Evolutionary conservation across 2,329 filamentous ascomycete species (phyloP).

Genomic region (Aspergillus alliaceus): DNA sequence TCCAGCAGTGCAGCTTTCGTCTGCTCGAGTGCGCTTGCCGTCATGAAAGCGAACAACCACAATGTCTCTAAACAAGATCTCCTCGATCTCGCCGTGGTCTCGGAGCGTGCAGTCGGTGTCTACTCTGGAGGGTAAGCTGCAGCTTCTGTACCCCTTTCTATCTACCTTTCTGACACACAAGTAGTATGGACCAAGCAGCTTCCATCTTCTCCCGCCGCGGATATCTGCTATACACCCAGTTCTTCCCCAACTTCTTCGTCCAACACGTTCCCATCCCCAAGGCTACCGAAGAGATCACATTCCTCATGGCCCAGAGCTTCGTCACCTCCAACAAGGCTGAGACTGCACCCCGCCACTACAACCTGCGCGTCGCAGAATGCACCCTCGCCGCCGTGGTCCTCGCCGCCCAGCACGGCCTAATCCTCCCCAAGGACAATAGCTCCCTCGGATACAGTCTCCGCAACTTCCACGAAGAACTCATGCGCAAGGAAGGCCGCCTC

Average conservation of each 20-base stretch:
- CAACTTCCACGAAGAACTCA: conserved; percentile 84
- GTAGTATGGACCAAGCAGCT: conserved; percentile 92
- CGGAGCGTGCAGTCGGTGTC: conserved; percentile 89
- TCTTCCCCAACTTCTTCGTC: conserved; percentile 75
- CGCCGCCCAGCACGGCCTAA: conserved; percentile 59
- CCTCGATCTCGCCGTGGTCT: conserved; percentile 89
- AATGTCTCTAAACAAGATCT: conserved; percentile 86
- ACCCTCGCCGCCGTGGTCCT: conserved; percentile 76
- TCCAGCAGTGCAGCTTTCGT: conserved; percentile 94
- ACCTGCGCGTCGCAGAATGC: conserved; percentile 93
- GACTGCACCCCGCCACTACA: conserved; percentile 92
- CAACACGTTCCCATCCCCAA: conserved; percentile 78
- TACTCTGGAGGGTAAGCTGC: conserved; percentile 81
- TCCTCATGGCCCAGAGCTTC: conserved; percentile 92
- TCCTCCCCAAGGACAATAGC: conserved; percentile 73
- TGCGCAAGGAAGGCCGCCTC: conserved; percentile 52
- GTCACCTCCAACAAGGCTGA: conserved; percentile 93
- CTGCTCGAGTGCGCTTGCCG: conserved; percentile 82
- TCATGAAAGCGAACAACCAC: conserved; percentile 82
- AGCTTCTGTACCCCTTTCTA: background rate
- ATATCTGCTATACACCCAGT: conserved; percentile 85
- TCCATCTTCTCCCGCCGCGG: conserved; percentile 89
- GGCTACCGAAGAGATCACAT: conserved; percentile 79
- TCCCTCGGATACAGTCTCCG: conserved; percentile 81
- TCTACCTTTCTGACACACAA: background rate